Evolutionary conservation across 2,329 filamentous ascomycete genomes (phyloP).

Genomic region (Trichophyton verrucosum): DNA sequence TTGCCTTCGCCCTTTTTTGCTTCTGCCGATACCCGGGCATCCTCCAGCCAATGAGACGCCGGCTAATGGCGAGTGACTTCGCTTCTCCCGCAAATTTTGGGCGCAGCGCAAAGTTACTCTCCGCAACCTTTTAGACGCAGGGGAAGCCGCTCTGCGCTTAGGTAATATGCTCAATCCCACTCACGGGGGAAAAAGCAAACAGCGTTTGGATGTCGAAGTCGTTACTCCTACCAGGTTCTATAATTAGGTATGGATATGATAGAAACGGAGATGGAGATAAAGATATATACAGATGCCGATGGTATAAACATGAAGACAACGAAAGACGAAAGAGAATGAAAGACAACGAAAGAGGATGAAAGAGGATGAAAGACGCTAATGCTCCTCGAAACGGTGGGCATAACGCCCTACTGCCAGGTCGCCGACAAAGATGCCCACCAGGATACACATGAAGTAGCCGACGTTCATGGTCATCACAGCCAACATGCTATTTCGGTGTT

Average conservation of each 20-base stretch:
- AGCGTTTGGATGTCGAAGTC: not conserved
- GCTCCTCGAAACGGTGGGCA: conserved; percentile 36
- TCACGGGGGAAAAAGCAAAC: not conserved
- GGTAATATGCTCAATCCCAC: conserved; percentile 11
- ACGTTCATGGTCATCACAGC: conserved; percentile 84
- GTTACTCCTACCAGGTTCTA: not conserved
- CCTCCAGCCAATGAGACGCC: too few relatives aligned
- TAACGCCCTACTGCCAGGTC: conserved; percentile 70
- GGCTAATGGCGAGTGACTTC: not conserved
- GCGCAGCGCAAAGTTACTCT: not conserved
- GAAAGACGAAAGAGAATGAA: not conserved
- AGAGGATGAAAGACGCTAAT: conserved; percentile 24
- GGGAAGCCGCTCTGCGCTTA: not conserved
- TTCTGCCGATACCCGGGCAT: too few relatives aligned
- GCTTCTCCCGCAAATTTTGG: not conserved
- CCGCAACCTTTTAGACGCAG: too few relatives aligned
- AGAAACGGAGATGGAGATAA: not conserved
- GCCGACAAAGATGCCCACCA: conserved; percentile 70
- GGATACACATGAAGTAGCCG: conserved; percentile 70
- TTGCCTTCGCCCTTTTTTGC: too few relatives aligned
- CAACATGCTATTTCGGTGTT: conserved; percentile 55
- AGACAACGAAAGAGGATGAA: not conserved
- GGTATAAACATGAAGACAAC: not conserved
- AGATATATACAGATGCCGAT: not conserved
- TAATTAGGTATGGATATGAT: not conserved